Conservation (phyloP, 2,329 filamentous ascomycete species). For the Ustulina deusta region DNA sequence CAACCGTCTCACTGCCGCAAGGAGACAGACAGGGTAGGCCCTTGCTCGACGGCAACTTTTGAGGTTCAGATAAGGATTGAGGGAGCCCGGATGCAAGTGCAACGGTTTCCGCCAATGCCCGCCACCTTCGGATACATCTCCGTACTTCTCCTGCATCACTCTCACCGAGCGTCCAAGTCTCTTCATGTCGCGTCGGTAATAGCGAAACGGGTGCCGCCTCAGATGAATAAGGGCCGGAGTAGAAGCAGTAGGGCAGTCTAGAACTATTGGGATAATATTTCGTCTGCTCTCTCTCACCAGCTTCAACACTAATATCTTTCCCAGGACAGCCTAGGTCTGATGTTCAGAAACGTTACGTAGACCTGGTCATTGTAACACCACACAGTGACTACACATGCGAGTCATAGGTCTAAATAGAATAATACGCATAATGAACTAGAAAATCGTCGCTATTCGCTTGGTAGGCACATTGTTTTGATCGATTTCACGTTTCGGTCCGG, state of each 20-base stretch:
- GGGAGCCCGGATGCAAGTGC: slow-evolving; percentile 17
- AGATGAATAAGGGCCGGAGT: background rate
- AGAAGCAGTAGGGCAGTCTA: background rate
- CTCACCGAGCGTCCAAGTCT: background rate
- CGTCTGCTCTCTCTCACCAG: background rate
- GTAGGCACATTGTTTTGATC: background rate
- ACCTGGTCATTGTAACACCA: background rate
- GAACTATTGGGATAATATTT: background rate
- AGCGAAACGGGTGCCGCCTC: background rate
- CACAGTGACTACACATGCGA: background rate
- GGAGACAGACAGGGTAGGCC: slow-evolving; percentile 24
- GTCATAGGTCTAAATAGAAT: too few species aligned
- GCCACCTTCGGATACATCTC: slow-evolving; percentile 10
- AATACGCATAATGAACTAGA: background rate
- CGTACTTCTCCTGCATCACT: slow-evolving; percentile 1
- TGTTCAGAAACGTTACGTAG: background rate
- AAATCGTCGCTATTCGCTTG: background rate
- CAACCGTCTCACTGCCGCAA: slow-evolving; percentile 16
- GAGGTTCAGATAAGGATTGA: slow-evolving; percentile 24
- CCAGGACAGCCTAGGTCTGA: background rate
- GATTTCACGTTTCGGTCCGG: background rate
- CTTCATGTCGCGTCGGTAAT: background rate
- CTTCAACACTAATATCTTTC: background rate
- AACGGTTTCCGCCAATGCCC: slow-evolving; percentile 25
- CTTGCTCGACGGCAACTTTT: slow-evolving; percentile 15